Conservation (phyloP, 2,329 filamentous ascomycete genomes). For the Phaeosphaeria sp. region DNA sequence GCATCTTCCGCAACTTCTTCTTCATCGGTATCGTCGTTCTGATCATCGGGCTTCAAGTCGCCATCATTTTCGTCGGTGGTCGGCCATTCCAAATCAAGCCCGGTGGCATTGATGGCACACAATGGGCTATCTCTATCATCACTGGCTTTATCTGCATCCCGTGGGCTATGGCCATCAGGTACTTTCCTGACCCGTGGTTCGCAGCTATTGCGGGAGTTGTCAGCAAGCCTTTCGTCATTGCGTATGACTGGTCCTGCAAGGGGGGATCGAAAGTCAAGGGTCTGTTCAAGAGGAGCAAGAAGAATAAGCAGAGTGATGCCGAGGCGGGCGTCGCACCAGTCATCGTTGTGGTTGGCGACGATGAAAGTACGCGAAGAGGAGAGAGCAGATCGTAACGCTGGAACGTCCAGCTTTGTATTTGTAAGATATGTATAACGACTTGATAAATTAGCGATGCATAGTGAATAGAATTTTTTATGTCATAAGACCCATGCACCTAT, state of each 20-base stretch:
- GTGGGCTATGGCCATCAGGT: conserved; percentile 58
- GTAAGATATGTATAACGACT: not conserved
- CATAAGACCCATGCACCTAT: too few species aligned
- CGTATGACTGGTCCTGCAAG: conserved; percentile 21
- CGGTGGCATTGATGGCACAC: conserved; percentile 58
- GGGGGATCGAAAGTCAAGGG: conserved; percentile 15
- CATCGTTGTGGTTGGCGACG: conserved; percentile 23
- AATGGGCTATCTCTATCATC: conserved; percentile 67
- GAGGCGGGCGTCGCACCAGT: conserved; percentile 23
- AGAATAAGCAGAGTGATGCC: conserved; percentile 20
- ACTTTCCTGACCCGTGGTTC: conserved; percentile 57
- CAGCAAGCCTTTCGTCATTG: conserved; percentile 31
- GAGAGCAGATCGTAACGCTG: not conserved
- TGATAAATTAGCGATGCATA: not conserved
- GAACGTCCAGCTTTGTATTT: not conserved
- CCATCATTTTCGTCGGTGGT: conserved; percentile 66
- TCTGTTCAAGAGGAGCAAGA: conserved; percentile 25
- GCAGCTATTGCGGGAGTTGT: conserved; percentile 25
- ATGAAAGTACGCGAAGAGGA: conserved; percentile 1
- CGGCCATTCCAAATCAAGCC: conserved; percentile 60
- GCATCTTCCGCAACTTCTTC: conserved; percentile 63
- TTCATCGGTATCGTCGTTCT: conserved; percentile 65
- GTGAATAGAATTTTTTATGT: not conserved
- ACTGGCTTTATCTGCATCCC: conserved; percentile 60
- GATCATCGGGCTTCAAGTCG: conserved; percentile 64